A percentile compares a stretch with the other conserved stretches of the same genome.
phyloP scores from a whole-genome alignment of 768 basidiomycete species.

The Boletellus ananas region DNA sequence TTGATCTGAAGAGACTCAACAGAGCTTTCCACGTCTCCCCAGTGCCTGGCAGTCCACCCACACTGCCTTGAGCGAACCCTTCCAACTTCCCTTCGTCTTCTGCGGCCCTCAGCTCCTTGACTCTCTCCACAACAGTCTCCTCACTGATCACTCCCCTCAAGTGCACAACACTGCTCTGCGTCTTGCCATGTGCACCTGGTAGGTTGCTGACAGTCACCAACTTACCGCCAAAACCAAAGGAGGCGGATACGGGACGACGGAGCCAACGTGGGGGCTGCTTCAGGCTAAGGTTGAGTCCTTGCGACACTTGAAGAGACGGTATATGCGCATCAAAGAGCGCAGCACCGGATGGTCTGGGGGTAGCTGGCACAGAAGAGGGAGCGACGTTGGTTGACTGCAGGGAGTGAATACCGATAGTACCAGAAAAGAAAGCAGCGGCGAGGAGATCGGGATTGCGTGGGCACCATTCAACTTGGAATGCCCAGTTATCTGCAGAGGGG shows the following conservation, averaged over 20 bases:
- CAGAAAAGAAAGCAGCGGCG: constrained; percentile 93
- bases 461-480: constrained; percentile 97
- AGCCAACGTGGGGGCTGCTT: constrained; percentile 98
- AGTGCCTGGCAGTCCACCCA: constrained; percentile 26
- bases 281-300: constrained; percentile 64
- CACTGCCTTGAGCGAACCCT: constrained; percentile 63
- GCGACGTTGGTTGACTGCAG: constrained; percentile 80
- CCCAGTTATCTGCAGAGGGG: constrained; percentile 91
- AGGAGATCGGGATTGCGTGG: constrained; percentile 87
- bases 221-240: constrained; percentile 92
- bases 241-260: constrained; percentile 70
- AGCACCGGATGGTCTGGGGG: constrained; percentile 53
- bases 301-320: constrained; percentile 41
- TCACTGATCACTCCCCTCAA: constrained; percentile 78
- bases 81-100: constrained; percentile 55
- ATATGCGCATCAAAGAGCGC: constrained; percentile 73
- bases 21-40: constrained; percentile 82
- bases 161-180: constrained; percentile 80
- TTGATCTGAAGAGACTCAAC: constrained; percentile 81
- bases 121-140: constrained; percentile 67
- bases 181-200: constrained; percentile 66
- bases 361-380: constrained; percentile 35
- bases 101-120: constrained; percentile 60
- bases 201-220: constrained; percentile 80
- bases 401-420: constrained; percentile 89